phyloP scores from a whole-genome alignment of 305 asterid species.

The Caryopteris hybrid region DNA sequence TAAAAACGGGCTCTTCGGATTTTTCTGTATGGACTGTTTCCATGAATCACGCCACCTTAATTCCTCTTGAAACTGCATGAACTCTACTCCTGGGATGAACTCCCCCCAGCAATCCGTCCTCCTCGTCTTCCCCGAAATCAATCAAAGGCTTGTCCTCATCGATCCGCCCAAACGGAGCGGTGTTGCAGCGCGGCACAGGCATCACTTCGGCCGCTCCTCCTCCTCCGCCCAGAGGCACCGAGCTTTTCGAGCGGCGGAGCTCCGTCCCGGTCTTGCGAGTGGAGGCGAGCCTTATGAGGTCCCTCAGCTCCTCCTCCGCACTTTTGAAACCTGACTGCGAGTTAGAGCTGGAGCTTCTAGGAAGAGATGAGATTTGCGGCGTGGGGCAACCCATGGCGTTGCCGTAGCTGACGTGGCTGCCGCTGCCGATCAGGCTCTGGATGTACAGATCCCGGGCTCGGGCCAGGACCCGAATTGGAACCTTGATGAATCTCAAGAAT shows the following conservation, averaged over 20 bases:
- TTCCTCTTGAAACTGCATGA: slow-evolving; percentile 24
- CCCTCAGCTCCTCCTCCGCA: slow-evolving; percentile 34
- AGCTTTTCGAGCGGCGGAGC: slow-evolving; percentile 24
- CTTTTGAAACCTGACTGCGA: neutral
- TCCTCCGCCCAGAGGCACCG: neutral
- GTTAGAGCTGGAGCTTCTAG: slow-evolving; percentile 31
- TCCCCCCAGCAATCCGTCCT: neutral
- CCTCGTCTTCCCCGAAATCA: slow-evolving; percentile 30
- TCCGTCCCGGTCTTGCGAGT: neutral
- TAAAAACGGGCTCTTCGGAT: too few relatives aligned
- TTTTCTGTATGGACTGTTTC: too few relatives aligned
- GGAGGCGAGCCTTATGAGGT: slow-evolving; percentile 36
- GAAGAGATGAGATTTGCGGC: slow-evolving; percentile 10
- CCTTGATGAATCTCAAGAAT: slow-evolving; percentile 27
- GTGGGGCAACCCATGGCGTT: slow-evolving; percentile 37
- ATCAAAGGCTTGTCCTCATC: slow-evolving; percentile 37
- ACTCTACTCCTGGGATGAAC: slow-evolving; percentile 31
- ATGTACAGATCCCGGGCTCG: slow-evolving; percentile 46
- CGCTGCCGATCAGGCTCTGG: slow-evolving; percentile 31
- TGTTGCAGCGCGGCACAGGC: slow-evolving; percentile 30
- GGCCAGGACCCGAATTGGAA: slow-evolving; percentile 33
- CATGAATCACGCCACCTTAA: slow-evolving; percentile 17
- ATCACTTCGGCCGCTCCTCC: neutral
- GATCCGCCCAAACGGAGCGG: slow-evolving; percentile 40
- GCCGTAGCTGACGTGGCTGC: slow-evolving; percentile 34